Percentiles rank a stretch among this genome's conserved stretches.
These are phyloP conservation scores for Trichoderma pleuroti DNA, from an alignment of 2,329 filamentous ascomycete species.

Conservation along the genomic window DNA sequence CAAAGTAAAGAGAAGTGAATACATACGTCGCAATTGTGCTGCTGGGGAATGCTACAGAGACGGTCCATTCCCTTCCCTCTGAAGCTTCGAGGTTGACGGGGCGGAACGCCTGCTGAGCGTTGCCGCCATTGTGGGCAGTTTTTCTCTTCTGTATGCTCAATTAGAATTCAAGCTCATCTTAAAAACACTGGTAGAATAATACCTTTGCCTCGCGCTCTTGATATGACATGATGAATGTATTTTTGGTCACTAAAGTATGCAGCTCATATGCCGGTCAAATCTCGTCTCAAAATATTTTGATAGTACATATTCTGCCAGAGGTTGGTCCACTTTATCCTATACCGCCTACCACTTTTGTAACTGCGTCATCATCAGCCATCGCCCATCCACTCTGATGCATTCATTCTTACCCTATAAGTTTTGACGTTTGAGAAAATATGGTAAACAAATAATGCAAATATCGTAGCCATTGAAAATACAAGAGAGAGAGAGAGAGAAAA, in stretches of 20 bases:
- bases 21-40: slow-evolving; percentile 71
- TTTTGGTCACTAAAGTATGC: not conserved
- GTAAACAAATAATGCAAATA: not conserved
- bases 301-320: slow-evolving; percentile 30
- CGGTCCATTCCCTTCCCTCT: slow-evolving; percentile 62
- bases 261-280: not conserved
- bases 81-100: slow-evolving; percentile 65
- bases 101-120: slow-evolving; percentile 47
- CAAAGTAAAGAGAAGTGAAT: not conserved
- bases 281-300: slow-evolving; percentile 20
- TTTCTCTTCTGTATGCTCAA: slow-evolving; percentile 46
- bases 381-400: no score
- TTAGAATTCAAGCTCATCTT: slow-evolving; percentile 3
- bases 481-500: not conserved
- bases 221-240: slow-evolving; percentile 30
- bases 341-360: slow-evolving; percentile 23
- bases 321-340: not conserved
- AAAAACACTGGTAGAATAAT: not conserved
- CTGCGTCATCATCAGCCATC: not conserved
- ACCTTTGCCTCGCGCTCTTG: slow-evolving; percentile 35
- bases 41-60: slow-evolving; percentile 74
- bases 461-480: not conserved
- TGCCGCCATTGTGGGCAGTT: slow-evolving; percentile 39
- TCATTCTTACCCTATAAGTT: not conserved
- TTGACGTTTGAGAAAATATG: not conserved